These are phyloP conservation scores for Murraya paniculata DNA, from an alignment of 345 rosid genomes.

Conservation along the genomic window DNA sequence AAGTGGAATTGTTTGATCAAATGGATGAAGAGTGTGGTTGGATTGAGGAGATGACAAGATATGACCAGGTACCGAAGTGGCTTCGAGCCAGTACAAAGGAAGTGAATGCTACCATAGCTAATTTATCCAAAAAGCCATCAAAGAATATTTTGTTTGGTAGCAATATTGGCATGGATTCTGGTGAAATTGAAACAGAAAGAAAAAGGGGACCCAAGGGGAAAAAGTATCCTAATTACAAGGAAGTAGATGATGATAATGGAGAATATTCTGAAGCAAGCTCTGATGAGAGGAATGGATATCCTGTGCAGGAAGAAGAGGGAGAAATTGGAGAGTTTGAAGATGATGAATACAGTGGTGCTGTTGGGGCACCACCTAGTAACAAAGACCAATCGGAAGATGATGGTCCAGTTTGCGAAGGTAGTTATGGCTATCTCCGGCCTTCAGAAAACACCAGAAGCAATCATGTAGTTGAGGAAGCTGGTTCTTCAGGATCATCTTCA, in stretches of 20 bases:
- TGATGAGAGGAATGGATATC: slow-evolving; percentile 76
- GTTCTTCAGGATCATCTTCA: slow-evolving; percentile 91
- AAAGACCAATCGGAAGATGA: slow-evolving; percentile 86
- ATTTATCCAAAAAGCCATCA: slow-evolving; percentile 85
- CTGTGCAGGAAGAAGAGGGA: slow-evolving; percentile 85
- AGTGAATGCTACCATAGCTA: slow-evolving; percentile 66
- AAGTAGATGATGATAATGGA: slow-evolving; percentile 85
- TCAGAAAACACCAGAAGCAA: slow-evolving; percentile 51
- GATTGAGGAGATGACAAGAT: slow-evolving; percentile 90
- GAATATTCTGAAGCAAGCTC: slow-evolving; percentile 88
- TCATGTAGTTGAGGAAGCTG: slow-evolving; percentile 54
- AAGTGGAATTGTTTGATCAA: slow-evolving; percentile 96
- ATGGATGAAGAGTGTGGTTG: slow-evolving; percentile 99
- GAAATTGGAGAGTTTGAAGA: slow-evolving; percentile 81
- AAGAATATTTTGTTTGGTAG: slow-evolving; percentile 56
- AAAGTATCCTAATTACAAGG: slow-evolving; percentile 84
- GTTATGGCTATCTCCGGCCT: slow-evolving; percentile 53
- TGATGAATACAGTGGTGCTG: slow-evolving; percentile 72
- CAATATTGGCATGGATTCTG: slow-evolving; percentile 45
- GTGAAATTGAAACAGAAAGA: slow-evolving; percentile 66
- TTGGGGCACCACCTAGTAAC: slow-evolving; percentile 44
- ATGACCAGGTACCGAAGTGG: slow-evolving; percentile 98
- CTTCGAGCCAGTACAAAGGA: slow-evolving; percentile 84
- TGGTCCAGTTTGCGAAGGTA: slow-evolving; percentile 48
- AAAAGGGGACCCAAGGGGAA: slow-evolving; percentile 91